These are phyloP conservation scores for Blastomyces parvus DNA, from an alignment of 2,329 filamentous ascomycete species.

Conservation along the genomic window DNA sequence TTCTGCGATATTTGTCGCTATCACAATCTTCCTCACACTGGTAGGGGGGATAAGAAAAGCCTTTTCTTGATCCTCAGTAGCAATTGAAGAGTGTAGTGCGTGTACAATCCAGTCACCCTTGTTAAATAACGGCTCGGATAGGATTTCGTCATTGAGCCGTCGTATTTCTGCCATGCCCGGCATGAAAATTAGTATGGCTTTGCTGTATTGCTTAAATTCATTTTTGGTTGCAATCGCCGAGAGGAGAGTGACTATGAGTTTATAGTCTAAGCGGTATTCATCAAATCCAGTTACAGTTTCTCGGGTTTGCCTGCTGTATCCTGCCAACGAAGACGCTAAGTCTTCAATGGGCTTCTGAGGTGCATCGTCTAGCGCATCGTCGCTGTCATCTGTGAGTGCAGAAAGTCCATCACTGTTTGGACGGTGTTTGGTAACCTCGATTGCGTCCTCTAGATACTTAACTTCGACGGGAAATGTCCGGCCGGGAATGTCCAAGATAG, in stretches of 20 bases:
- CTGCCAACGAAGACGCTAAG: slow-evolving; percentile 55
- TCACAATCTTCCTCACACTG: slow-evolving; percentile 81
- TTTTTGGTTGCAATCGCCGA: slow-evolving; percentile 62
- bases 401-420: slow-evolving; percentile 50
- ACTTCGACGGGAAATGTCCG: slow-evolving; percentile 88
- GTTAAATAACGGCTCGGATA: slow-evolving; percentile 62
- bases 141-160: slow-evolving; percentile 73
- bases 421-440: slow-evolving; percentile 72
- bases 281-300: slow-evolving; percentile 69
- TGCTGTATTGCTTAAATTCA: slow-evolving; percentile 62
- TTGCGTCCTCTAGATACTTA: slow-evolving; percentile 81
- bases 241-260: slow-evolving; percentile 72
- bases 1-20: slow-evolving; percentile 96
- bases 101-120: slow-evolving; percentile 72
- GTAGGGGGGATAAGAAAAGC: slow-evolving; percentile 78
- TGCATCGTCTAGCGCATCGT: slow-evolving; percentile 38
- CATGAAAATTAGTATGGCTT: slow-evolving; percentile 86
- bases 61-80: slow-evolving; percentile 89
- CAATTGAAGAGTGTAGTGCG: slow-evolving; percentile 86
- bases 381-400: slow-evolving; percentile 31
- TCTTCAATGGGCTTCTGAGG: slow-evolving; percentile 45
- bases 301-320: slow-evolving; percentile 67
- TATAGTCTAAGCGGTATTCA: slow-evolving; percentile 85
- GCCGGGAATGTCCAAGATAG: slow-evolving; percentile 81
- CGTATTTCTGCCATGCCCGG: slow-evolving; percentile 91